Conservation (phyloP, 306 rosid species). For the Cucurbita moschata region DNA sequence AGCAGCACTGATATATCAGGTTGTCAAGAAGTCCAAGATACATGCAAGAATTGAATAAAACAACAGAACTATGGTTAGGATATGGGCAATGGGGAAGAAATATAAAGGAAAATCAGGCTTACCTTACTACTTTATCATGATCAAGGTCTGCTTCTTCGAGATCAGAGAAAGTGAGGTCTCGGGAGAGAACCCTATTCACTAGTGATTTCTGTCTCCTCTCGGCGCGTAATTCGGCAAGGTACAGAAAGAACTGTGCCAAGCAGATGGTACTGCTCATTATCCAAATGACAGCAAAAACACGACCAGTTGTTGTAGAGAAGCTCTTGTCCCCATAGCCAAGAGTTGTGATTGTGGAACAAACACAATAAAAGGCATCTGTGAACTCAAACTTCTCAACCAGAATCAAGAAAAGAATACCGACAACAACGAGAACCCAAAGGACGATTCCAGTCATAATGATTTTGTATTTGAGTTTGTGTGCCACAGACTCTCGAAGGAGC, state of each 20-base stretch:
- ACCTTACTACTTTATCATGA: constrained; percentile 60
- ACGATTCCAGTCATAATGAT: constrained; percentile 22
- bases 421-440: constrained; percentile 29
- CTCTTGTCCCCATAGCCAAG: constrained; percentile 81
- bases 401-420: constrained; percentile 39
- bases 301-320: constrained; percentile 47
- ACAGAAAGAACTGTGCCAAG: constrained; percentile 60
- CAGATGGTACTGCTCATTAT: constrained; percentile 69
- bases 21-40: background rate
- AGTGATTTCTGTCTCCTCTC: constrained; percentile 52
- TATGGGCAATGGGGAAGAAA: background rate
- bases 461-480: constrained; percentile 40
- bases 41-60: background rate
- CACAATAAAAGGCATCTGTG: constrained; percentile 61
- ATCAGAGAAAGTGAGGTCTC: constrained; percentile 36
- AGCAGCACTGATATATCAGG: constrained; percentile 28
- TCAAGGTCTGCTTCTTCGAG: constrained; percentile 85
- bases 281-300: constrained; percentile 68
- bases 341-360: constrained; percentile 72
- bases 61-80: background rate
- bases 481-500: constrained; percentile 30
- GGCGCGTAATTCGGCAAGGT: constrained; percentile 53
- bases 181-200: constrained; percentile 35
- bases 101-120: background rate
- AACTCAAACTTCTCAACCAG: constrained; percentile 36